Base-by-base conservation (phyloP, 345 rosid species). In the Citrus trifoliata region DNA sequence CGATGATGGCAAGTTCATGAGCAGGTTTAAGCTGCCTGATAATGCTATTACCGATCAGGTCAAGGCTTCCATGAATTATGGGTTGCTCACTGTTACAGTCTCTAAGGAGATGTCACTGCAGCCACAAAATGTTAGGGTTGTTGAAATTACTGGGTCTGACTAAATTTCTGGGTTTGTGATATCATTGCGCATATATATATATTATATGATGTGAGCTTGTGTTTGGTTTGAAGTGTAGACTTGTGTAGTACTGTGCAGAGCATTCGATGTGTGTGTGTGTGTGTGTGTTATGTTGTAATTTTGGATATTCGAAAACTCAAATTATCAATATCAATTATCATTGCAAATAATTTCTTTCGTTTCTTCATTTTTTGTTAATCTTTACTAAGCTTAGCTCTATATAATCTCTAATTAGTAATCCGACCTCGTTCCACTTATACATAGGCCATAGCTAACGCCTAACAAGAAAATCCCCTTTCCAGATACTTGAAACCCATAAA, bases 1-100 rank as follows among this genome's bases (percentile, higher is more conserved):
- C 4, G 76, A 73, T 1, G 76, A 73, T 38, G 76, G 76, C 67
- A 73, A 59, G 67, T 73, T 73, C 67, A 60, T 25, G 76, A 73
- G 67, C 67, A 73, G 37, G 33, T 73, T 37, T 42, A 61, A 60
- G 76, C 67, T 73, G 7, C 76, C 76, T 37, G 67, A 37, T 48
- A 60, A 42, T 37, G 76, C 67, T 12, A 38, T 37, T 14, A 59
- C 56, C 1, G 35, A 60, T 12, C 67, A 73, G 13, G 18, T 73
- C 10, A 73, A 25, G 55, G 76, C 76, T 73, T 73, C 67, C 4
- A 73, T 73, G 67, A 40, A 73, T 16, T 67, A n/a, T 38, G 76
- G 76, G 60, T 6, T 73, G 53, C 76, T 73, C 7, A 73, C 76
- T n/a, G 76, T 73, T 28, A 59, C 76, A 6, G 56, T 73, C 7